A percentile compares a stretch with the other conserved stretches of the same genome.
Conservation (phyloP, 371 early-diverging fungal genomes). For the Lichtheimia corymbifera region DNA sequence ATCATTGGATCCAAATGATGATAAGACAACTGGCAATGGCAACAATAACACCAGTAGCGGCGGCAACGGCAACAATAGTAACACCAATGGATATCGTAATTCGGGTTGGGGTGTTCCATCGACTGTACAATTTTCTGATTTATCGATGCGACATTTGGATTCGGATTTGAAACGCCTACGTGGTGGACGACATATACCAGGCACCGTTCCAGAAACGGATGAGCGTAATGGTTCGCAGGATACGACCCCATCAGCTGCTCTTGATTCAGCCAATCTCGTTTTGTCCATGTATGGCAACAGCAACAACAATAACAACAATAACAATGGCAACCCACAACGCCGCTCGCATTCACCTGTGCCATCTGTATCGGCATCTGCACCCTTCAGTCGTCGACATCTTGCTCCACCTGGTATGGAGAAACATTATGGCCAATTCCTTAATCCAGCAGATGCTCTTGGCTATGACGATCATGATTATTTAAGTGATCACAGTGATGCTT, state of each 20-base stretch:
- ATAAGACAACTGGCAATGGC: neutral
- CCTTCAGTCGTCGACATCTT: constrained; percentile 20
- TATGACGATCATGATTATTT: constrained; percentile 36
- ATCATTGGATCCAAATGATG: constrained; percentile 13
- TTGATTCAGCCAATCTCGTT: constrained; percentile 17
- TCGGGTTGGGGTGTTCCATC: constrained; percentile 24
- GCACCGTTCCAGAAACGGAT: constrained; percentile 37
- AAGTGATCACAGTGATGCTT: constrained; percentile 53
- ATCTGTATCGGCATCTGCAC: constrained; percentile 21
- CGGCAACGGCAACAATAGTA: constrained; percentile 13
- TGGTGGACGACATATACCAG: constrained; percentile 41
- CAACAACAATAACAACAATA: neutral
- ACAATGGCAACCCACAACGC: neutral
- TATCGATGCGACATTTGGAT: constrained; percentile 17
- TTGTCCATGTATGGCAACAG: constrained; percentile 11
- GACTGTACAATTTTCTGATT: constrained; percentile 17
- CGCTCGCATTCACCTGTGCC: constrained; percentile 20
- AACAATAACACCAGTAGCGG: constrained; percentile 13
- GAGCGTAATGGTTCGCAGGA: neutral
- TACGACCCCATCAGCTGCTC: constrained; percentile 2
- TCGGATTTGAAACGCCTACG: constrained; percentile 29
- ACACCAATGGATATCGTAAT: constrained; percentile 6
- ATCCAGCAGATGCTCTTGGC: constrained; percentile 25
- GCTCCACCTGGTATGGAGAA: constrained; percentile 32
- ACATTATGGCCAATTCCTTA: constrained; percentile 29